Percentiles rank a stretch among this genome's conserved stretches.
Evolutionary conservation across 2,329 filamentous ascomycete species (phyloP).

Genomic region (Cryoendolithus antarcticus): DNA sequence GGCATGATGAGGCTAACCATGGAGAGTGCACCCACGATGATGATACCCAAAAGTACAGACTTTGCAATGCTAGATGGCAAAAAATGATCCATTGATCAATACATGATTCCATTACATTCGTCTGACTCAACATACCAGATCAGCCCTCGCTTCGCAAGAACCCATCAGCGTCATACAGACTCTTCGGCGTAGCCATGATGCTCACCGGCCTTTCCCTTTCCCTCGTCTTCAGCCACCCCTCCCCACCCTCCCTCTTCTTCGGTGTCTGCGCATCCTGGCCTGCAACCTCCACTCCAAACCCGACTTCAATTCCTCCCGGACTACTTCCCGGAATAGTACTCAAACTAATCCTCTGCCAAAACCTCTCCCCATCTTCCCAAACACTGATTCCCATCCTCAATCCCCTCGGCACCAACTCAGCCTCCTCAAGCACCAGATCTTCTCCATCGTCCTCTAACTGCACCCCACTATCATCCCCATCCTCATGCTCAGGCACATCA

Average conservation of each 20-base stretch:
- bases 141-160: slow-evolving; percentile 16
- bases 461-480: slow-evolving; percentile 8
- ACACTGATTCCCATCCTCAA: slow-evolving; percentile 10
- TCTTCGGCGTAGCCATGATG: slow-evolving; percentile 28
- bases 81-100: too few relatives aligned
- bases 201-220: slow-evolving; percentile 1
- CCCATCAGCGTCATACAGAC: slow-evolving; percentile 34
- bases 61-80: too few relatives aligned
- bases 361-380: slow-evolving; percentile 24
- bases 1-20: too few relatives aligned
- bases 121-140: too few relatives aligned
- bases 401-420: too few relatives aligned
- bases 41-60: too few relatives aligned
- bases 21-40: too few relatives aligned
- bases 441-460: background rate
- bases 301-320: background rate
- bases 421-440: slow-evolving; percentile 1
- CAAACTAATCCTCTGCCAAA: slow-evolving; percentile 11
- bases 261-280: background rate
- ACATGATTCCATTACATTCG: too few relatives aligned
- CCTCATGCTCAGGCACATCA: slow-evolving; percentile 4
- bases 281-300: too few relatives aligned
- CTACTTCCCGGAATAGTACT: slow-evolving; percentile 2
- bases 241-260: slow-evolving; percentile 1
- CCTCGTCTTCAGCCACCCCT: slow-evolving; percentile 4